A percentile compares a stretch with the other conserved stretches of the same genome.
Evolutionary conservation across 2,329 filamentous ascomycete genomes (phyloP).

Genomic region (Trichoderma harzianum): DNA sequence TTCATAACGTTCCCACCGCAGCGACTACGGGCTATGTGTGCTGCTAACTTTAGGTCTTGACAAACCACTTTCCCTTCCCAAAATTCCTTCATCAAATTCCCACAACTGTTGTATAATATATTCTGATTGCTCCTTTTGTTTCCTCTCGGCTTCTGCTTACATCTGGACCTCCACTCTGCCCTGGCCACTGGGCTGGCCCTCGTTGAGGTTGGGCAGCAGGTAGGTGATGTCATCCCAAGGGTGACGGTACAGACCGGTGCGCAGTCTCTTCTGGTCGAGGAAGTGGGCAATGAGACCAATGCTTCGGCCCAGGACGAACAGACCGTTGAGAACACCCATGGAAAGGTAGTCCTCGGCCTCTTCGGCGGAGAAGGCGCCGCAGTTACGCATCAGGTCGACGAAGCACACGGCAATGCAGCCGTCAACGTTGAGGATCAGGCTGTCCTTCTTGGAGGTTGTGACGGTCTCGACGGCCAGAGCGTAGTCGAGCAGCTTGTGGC

Average conservation of each 20-base stretch:
- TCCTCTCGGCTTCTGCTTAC: slow-evolving; percentile 38
- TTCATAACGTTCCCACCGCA: slow-evolving; percentile 25
- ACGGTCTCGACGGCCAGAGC: slow-evolving; percentile 96
- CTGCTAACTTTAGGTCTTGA: slow-evolving; percentile 35
- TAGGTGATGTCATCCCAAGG: slow-evolving; percentile 99
- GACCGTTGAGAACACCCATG: slow-evolving; percentile 99
- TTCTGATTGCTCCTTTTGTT: slow-evolving; percentile 23
- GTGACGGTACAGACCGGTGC: slow-evolving; percentile 97
- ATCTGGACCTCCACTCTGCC: slow-evolving; percentile 87
- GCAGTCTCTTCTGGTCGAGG: slow-evolving; percentile 98
- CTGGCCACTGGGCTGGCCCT: slow-evolving; percentile 70
- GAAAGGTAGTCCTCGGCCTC: slow-evolving; percentile 98
- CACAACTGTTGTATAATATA: slow-evolving; percentile 29
- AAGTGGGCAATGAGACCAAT: slow-evolving; percentile 99
- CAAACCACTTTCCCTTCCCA: slow-evolving; percentile 31
- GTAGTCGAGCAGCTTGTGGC: slow-evolving; percentile 97
- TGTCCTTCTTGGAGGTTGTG: slow-evolving; percentile 99
- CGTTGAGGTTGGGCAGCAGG: slow-evolving; percentile 75
- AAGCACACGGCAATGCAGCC: slow-evolving; percentile 98
- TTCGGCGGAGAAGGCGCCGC: slow-evolving; percentile 91
- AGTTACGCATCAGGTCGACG: slow-evolving; percentile 95
- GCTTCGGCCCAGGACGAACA: slow-evolving; percentile 94
- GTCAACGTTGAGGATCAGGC: slow-evolving; percentile 98
- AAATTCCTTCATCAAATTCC: slow-evolving; percentile 31
- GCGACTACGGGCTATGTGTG: slow-evolving; percentile 37